phyloP scores from a whole-genome alignment of 352 stramenopile genomes.

The Achlya hypogyna region DNA sequence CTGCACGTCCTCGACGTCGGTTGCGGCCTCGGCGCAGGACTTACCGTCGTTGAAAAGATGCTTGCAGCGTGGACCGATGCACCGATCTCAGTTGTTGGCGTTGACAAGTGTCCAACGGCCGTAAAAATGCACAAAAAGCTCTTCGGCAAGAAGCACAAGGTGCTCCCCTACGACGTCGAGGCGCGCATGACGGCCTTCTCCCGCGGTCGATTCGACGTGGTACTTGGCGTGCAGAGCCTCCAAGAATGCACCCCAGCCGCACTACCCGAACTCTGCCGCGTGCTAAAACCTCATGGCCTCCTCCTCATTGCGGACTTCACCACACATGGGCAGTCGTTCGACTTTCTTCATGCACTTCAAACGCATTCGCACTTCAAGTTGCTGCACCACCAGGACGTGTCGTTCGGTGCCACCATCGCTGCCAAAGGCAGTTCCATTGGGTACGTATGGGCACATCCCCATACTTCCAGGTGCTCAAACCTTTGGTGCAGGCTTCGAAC shows the following conservation, averaged over 20 bases:
- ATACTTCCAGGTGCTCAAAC: background rate
- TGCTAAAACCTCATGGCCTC: constrained; percentile 1
- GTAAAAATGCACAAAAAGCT: constrained; percentile 16
- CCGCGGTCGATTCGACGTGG: constrained; percentile 7
- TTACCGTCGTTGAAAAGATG: background rate
- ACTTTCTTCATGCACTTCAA: background rate
- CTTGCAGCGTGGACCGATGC: background rate
- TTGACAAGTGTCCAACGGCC: constrained; percentile 14
- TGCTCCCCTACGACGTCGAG: constrained; percentile 15
- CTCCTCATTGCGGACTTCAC: constrained; percentile 6
- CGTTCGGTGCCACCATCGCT: background rate
- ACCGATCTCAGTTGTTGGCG: background rate
- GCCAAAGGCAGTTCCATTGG: constrained; percentile 4
- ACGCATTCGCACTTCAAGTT: constrained; percentile 1
- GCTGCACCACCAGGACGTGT: constrained; percentile 4
- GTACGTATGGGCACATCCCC: too few species aligned
- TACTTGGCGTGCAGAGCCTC: constrained; percentile 14
- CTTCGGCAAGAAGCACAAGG: background rate
- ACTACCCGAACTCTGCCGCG: background rate
- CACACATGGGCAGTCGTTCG: background rate
- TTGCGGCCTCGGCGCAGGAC: constrained; percentile 11
- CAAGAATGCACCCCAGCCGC: constrained; percentile 5
- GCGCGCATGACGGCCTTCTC: constrained; percentile 16
- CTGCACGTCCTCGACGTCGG: constrained; percentile 16
- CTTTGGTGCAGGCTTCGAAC: background rate